Evolutionary conservation across 2,329 filamentous ascomycete genomes (phyloP).

Genomic region (Cyclaneusma minus): DNA sequence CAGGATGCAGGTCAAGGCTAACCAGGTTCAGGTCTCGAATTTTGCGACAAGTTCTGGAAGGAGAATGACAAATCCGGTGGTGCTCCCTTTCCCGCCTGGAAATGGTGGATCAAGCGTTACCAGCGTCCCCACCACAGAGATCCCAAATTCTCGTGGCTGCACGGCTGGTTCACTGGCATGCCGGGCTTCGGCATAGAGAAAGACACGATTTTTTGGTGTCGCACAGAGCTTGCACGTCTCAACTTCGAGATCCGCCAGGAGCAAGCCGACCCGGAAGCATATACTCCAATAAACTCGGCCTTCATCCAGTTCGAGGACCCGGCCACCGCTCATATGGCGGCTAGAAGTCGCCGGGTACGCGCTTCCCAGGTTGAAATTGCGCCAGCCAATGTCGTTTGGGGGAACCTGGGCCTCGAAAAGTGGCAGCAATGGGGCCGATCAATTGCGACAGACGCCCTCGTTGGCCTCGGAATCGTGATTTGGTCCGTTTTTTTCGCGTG

Average conservation of each 20-base stretch:
- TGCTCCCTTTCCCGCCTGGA: too few relatives aligned
- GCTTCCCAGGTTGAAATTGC: slow-evolving; percentile 89
- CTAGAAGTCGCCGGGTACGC: slow-evolving; percentile 81
- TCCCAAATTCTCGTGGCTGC: slow-evolving; percentile 37
- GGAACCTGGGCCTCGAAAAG: slow-evolving; percentile 92
- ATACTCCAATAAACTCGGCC: slow-evolving; percentile 85
- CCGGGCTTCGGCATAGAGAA: slow-evolving; percentile 77
- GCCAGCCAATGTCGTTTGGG: slow-evolving; percentile 86
- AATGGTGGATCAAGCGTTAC: slow-evolving; percentile 61
- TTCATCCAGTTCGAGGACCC: slow-evolving; percentile 99
- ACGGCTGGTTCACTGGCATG: slow-evolving; percentile 60
- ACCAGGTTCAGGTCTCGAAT: slow-evolving; percentile 42
- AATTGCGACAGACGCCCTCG: too few relatives aligned
- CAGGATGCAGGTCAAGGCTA: slow-evolving; percentile 9
- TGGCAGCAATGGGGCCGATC: slow-evolving; percentile 76
- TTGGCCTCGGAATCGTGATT: too few relatives aligned
- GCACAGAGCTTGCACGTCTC: slow-evolving; percentile 69
- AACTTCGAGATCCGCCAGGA: slow-evolving; percentile 89
- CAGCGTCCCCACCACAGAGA: slow-evolving; percentile 71
- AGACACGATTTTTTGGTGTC: slow-evolving; percentile 86
- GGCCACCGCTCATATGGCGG: slow-evolving; percentile 95
- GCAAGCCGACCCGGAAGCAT: slow-evolving; percentile 71
- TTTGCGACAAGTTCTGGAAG: slow-evolving; percentile 73
- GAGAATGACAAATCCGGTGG: slow-evolving; percentile 45
- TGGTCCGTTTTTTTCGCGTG: too few relatives aligned